Percentiles rank a stretch among this genome's conserved stretches.
Conservation (phyloP, 208 protist species). For the Leishmania guyanensis region DNA sequence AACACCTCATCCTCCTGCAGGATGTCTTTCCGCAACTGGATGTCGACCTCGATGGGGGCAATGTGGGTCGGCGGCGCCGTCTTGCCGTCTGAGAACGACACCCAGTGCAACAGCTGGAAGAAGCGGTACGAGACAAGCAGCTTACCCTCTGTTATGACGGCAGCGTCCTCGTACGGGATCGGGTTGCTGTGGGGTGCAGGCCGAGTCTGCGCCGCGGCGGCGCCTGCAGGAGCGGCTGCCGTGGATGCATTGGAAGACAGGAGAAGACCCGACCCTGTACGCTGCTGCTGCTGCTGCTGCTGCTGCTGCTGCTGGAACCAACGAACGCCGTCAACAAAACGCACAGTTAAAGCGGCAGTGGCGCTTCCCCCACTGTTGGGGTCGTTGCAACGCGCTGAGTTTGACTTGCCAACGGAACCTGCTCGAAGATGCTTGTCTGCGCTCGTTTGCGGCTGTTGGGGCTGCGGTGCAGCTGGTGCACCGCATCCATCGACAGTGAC, state of each 20-base stretch:
- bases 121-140: constrained; percentile 62
- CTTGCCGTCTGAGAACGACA: background rate
- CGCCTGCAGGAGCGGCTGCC: constrained; percentile 2
- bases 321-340: constrained; percentile 13
- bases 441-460: background rate
- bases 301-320: constrained; percentile 30
- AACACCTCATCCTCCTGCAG: constrained; percentile 81
- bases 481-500: background rate
- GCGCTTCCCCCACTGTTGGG: background rate
- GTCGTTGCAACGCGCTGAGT: background rate
- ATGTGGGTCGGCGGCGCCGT: constrained; percentile 35
- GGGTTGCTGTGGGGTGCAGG: background rate
- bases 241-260: background rate
- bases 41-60: constrained; percentile 46
- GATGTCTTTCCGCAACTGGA: constrained; percentile 82
- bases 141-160: constrained; percentile 63
- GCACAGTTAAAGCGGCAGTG: background rate
- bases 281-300: constrained; percentile 1
- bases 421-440: background rate
- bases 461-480: background rate
- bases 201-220: background rate
- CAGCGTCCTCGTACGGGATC: constrained; percentile 42
- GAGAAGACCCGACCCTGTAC: background rate
- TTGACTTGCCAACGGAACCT: background rate
- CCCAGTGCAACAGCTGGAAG: constrained; percentile 68